Evolutionary conservation across 352 stramenopile genomes (phyloP), one percentile per base, ranked within the genome.

Genomic region (Phytophthora meadii): DNA sequence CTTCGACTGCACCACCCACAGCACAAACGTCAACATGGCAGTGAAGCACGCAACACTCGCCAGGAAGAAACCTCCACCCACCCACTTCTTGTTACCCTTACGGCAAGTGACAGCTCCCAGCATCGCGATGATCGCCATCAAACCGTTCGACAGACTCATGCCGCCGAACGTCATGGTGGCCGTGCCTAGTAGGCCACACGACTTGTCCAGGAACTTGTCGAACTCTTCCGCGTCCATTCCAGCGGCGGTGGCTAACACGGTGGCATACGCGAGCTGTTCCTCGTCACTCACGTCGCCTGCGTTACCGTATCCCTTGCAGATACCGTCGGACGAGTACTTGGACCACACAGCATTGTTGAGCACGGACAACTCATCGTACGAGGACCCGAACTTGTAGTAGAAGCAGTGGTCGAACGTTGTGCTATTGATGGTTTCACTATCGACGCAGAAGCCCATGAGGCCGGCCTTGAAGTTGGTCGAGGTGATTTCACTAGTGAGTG

Each of bases 351-450:
- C 55, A 24, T 64, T 59, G 41, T 84, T 58, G 12, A 75, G 45
- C 3, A 70, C 59, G 2, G 70, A 52, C 11, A 86, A 15, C 9
- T 85, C 65, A 44, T 77, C 75, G 25, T 86, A 65, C 60, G 70
- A 82, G 5, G 74, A 76, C 15, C 59, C 59, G 32, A 67, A 56
- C 25, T 81, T 87, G 72, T 90, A 77, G 70, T 87, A 90, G 63
- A 88, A 90, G 68, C 79, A 90, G 57, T 82, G 74, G 65, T 90
- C 77, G 46, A 87, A 79, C 42, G 59, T 42, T 17, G 78, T 51
- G 28, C 57, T 63, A 45, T 85, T 77, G 12, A 45, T 32, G 51
- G 84, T 42, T 60, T 86, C 50, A 14, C 84, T 64, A 47, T 89
- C 77, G 51, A 80, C 79, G 67, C 76, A 82, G 63, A 68, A 68